Base-by-base conservation (phyloP, 495 filamentous ascomycete genomes). In the Podospora tetraspora region DNA sequence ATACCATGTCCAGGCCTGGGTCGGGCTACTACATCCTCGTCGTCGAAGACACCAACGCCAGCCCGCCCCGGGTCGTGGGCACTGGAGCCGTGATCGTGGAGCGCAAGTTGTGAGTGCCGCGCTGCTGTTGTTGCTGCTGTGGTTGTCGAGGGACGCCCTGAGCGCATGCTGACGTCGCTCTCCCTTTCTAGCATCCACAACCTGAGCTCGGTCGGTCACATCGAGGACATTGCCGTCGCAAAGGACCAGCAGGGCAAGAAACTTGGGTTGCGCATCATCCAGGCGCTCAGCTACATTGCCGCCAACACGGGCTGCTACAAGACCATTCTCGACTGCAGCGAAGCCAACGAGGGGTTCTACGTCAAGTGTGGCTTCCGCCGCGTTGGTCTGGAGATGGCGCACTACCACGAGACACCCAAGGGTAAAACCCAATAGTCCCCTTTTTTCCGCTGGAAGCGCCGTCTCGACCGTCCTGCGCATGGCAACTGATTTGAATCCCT, bases 161-260 rank as follows among this genome's bases (percentile, higher is more conserved):
- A 57, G 56, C 13, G 19, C 7, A 3, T 27, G 56, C 66, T 24
- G 65, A 57, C 74, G 66, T 34, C 70, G 68, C 32, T 59, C 24
- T 23, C 24, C 12, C 61, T 1, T 37, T 30, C 67, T 69, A 91
- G 89, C 75, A 90, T 93, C 72, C 89, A 92, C 70, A 86, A 86
- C 63, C 84, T 92, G 61, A 90, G 89, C 23, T 70, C 85, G 7
- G 93, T 97, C n/a, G 95, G 94, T 1, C 95, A 99, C 77, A 97
- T 99, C 80, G 95, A 99, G 80, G 95, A 99, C 79, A 97, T 99
- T 79, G 93, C 95, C 9, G 94, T 99, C 25, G 87, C 90, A 69
- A 91, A 93, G 79, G 89, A 92, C 66, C 93, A 97, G 79, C 95
- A 98, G 79, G 95, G 95, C 66, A 97, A 97, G 86, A 97, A 97